Evolutionary conservation across 176 grass and related monocot species (phyloP).

Genomic region (Miscanthus lutarioriparius): DNA sequence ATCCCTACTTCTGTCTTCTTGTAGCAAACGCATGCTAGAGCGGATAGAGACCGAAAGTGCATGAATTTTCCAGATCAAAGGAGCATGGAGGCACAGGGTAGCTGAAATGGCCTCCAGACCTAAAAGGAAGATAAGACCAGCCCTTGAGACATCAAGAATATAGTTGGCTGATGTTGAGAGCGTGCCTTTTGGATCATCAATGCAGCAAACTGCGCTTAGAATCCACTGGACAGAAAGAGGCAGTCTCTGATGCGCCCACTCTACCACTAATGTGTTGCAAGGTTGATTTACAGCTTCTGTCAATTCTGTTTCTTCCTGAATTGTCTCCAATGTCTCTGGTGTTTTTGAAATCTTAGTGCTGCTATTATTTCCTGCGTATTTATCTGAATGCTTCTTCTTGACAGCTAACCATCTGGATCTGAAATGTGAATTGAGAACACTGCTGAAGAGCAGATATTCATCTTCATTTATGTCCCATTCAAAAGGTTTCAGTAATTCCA

Average conservation of each 20-base stretch:
- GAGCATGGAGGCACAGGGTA: slow-evolving; percentile 46
- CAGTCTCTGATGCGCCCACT: slow-evolving; percentile 84
- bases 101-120: slow-evolving; percentile 70
- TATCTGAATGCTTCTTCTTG: slow-evolving; percentile 64
- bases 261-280: slow-evolving; percentile 47
- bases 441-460: slow-evolving; percentile 72
- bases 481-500: slow-evolving; percentile 45
- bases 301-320: slow-evolving; percentile 75
- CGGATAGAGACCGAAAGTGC: slow-evolving; percentile 72
- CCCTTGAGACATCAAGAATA: slow-evolving; percentile 55
- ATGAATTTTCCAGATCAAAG: slow-evolving; percentile 94
- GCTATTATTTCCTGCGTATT: slow-evolving; percentile 40
- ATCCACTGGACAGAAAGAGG: slow-evolving; percentile 83
- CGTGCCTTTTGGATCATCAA: slow-evolving; percentile 55
- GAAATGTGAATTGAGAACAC: slow-evolving; percentile 73
- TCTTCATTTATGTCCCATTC: slow-evolving; percentile 71
- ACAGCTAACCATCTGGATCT: slow-evolving; percentile 76
- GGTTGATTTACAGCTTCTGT: slow-evolving; percentile 46
- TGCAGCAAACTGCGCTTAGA: slow-evolving; percentile 76
- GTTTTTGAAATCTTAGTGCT: slow-evolving; percentile 28
- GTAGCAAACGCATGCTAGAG: slow-evolving; percentile 66
- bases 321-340: slow-evolving; percentile 61
- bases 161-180: slow-evolving; percentile 26
- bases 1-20: slow-evolving; percentile 73
- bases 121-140: slow-evolving; percentile 82